phyloP scores from a whole-genome alignment of 1,284 basidiomycete genomes.

The Microbotryum silenes-acaulis region DNA sequence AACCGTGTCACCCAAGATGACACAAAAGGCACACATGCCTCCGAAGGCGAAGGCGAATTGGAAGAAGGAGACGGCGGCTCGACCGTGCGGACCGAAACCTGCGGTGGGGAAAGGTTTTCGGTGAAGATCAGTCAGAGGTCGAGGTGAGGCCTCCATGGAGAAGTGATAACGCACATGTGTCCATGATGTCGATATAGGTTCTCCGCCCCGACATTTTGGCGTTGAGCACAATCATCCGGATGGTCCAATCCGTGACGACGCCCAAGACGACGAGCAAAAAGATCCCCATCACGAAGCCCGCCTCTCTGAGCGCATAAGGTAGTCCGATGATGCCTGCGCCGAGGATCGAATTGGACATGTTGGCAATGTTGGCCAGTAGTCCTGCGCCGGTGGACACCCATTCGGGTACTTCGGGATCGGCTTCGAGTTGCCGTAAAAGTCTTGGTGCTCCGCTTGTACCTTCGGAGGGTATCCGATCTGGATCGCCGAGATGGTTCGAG shows the following conservation, averaged over 20 bases:
- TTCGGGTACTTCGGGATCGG: slow-evolving; percentile 43
- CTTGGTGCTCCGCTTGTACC: slow-evolving; percentile 14
- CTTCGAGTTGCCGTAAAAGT: slow-evolving; percentile 41
- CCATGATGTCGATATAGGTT: slow-evolving; percentile 73
- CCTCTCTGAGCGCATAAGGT: slow-evolving; percentile 49
- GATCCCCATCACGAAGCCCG: slow-evolving; percentile 57
- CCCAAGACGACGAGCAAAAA: slow-evolving; percentile 72
- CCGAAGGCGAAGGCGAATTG: slow-evolving; percentile 97
- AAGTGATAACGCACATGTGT: slow-evolving; percentile 9
- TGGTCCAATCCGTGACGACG: slow-evolving; percentile 92
- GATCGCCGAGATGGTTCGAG: too few relatives aligned
- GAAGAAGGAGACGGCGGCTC: slow-evolving; percentile 90
- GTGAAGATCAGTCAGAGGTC: too few relatives aligned
- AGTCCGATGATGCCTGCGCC: slow-evolving; percentile 70
- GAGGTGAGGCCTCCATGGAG: too few relatives aligned
- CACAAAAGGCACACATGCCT: slow-evolving; percentile 90
- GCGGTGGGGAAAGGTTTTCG: background rate
- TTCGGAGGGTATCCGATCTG: too few relatives aligned
- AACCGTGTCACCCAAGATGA: slow-evolving; percentile 84
- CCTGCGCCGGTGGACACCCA: slow-evolving; percentile 56
- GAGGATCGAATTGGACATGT: slow-evolving; percentile 83
- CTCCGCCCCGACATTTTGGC: slow-evolving; percentile 87
- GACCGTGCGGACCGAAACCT: slow-evolving; percentile 75
- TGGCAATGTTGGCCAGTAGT: slow-evolving; percentile 65
- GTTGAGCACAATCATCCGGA: slow-evolving; percentile 70